Conservation (phyloP, 169 alveolate genomes). For the Cryptosporidium meleagridis region DNA sequence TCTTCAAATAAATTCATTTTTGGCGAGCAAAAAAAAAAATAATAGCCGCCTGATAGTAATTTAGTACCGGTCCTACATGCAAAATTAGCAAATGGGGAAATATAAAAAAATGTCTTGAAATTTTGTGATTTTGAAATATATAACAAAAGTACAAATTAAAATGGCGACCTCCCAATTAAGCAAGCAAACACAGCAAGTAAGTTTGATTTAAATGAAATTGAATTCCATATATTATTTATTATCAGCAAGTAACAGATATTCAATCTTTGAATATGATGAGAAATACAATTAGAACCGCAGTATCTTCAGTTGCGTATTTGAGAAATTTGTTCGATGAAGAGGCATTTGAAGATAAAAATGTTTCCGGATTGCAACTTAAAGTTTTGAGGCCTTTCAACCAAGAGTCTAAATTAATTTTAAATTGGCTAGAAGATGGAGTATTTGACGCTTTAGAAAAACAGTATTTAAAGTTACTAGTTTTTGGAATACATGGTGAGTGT, state of each 20-base stretch:
- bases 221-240: background rate
- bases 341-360: slow-evolving; percentile 81
- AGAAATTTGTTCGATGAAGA: slow-evolving; percentile 80
- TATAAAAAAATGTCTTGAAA: background rate
- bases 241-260: slow-evolving; percentile 79
- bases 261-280: slow-evolving; percentile 80
- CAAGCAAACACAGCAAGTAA: slow-evolving; percentile 54
- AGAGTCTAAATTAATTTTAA: slow-evolving; percentile 80
- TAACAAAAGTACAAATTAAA: background rate
- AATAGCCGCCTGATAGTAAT: slow-evolving; percentile 22
- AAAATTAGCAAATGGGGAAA: slow-evolving; percentile 56
- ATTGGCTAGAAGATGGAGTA: slow-evolving; percentile 88
- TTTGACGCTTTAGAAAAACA: slow-evolving; percentile 86
- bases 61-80: slow-evolving; percentile 54
- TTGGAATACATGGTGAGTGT: slow-evolving; percentile 81
- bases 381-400: slow-evolving; percentile 77
- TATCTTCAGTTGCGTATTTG: slow-evolving; percentile 80
- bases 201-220: slow-evolving; percentile 21
- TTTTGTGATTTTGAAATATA: background rate
- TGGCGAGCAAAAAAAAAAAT: background rate
- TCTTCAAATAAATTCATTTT: background rate
- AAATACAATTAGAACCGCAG: slow-evolving; percentile 79
- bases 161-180: slow-evolving; percentile 67
- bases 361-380: slow-evolving; percentile 79
- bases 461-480: slow-evolving; percentile 81